A percentile compares a stretch with the other conserved stretches of the same genome.
Conservation (phyloP, 352 stramenopile species). For the Albugo laibachii region DNA sequence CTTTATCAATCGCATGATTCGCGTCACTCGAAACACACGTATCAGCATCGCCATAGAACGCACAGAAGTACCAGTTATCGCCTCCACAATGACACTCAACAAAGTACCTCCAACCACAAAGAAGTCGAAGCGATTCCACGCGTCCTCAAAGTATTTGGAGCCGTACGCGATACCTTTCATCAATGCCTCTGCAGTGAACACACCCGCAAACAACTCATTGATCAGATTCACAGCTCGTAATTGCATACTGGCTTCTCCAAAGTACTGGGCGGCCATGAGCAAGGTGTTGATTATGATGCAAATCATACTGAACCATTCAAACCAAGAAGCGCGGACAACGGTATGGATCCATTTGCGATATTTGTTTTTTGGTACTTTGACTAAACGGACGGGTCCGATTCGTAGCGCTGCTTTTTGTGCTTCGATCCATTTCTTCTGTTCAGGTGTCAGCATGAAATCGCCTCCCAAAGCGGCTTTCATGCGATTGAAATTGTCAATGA, state of each 20-base stretch:
- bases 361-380: constrained; percentile 24
- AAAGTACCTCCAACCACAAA: constrained; percentile 53
- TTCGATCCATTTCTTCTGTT: constrained; percentile 84
- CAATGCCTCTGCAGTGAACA: constrained; percentile 79
- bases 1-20: constrained; percentile 67
- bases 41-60: constrained; percentile 73
- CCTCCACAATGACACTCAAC: constrained; percentile 31
- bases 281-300: constrained; percentile 83
- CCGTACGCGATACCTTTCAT: constrained; percentile 75
- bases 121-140: constrained; percentile 83
- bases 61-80: constrained; percentile 28
- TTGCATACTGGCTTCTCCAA: constrained; percentile 49
- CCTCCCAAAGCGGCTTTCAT: constrained; percentile 67
- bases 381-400: constrained; percentile 33
- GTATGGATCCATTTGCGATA: constrained; percentile 42
- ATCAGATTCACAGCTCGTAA: constrained; percentile 28
- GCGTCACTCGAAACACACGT: constrained; percentile 79
- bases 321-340: constrained; percentile 34
- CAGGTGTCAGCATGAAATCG: constrained; percentile 66
- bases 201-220: constrained; percentile 72
- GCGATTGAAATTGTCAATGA: constrained; percentile 89
- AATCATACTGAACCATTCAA: constrained; percentile 78
- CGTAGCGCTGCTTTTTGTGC: constrained; percentile 42
- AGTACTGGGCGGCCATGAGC: constrained; percentile 75
- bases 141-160: constrained; percentile 61